Base-by-base conservation (phyloP, 2,329 filamentous ascomycete species). In the Fusarium drepaniforme region DNA sequence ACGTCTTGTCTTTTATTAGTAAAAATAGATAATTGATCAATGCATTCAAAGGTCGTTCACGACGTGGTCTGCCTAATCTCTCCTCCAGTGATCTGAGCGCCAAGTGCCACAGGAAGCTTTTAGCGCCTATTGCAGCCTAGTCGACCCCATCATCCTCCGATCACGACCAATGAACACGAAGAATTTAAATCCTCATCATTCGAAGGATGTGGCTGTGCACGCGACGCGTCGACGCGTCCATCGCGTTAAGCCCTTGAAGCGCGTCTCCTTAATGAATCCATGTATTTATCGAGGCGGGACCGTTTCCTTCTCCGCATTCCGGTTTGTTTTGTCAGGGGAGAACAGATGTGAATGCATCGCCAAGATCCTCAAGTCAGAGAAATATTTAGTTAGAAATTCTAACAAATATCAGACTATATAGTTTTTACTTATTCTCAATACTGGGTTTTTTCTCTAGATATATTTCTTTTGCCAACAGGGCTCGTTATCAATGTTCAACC, bases 61-160 rank as follows among this genome's bases (percentile, higher is more conserved):
- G 25, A 53, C 18, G 49, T 33, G 12, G 28, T 33, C 21, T 30
- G 49, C 49, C 28, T 53, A 51, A 51, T 33, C 49, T 53, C 49
- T n/a, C 25, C 5, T 51, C 25, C 33, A 35, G 33, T 35, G 33
- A 35, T 35, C 33, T 35, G 33, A 35, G 33, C 33, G 33, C 33
- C 33, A 35, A 35, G 33, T 35, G 12, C 33, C 33, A 35, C 33
- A 35, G 33, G 33, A 35, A 35, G 33, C 33, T 35, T 5, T 35
- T 35, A 35, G 49, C n/a, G 49, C 49, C n/a, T n/a, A 53, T 53
- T 30, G 25, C 49, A 30, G 49, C 49, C 49, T 53, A 12, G 28
- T 16, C 11, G 13, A 33, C 49, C 49, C 49, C 18, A 18, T 30
- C 25, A n/a, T 33, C 25, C 18, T 53, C 18, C 6, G 13, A 53